Evolutionary conservation across 2,329 filamentous ascomycete species (phyloP), one percentile per base, ranked within the genome.

Genomic region (Stachybotrys chlorohalonatus): DNA sequence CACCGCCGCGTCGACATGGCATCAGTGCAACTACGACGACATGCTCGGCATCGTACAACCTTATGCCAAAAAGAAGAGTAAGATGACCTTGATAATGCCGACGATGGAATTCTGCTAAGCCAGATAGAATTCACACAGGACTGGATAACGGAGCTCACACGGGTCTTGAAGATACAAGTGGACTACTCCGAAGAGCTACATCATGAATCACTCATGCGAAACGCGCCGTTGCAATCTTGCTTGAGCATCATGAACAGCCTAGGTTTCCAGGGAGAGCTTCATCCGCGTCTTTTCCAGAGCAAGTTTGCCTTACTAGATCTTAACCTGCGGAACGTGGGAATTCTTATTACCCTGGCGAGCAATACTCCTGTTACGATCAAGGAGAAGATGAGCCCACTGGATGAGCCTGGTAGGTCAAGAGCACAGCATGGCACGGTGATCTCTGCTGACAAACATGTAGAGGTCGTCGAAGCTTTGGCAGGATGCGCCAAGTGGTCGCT

Each of bases 161-260:
- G 82, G 47, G 82, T 88, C 55, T 74, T 92, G 52, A 86, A 85
- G 58, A 78, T 89, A 32, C 83, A 85, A 52, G 82, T 92, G 51
- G 93, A 97, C 70, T 95, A 92, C 65, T 87, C 90, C 0, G 81
- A 89, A 51, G 89, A 95, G 57, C 75, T 82, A 1, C 80, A 83
- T 49, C 82, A 87, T 61, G 85, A 93, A 65, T 78, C 85, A 56
- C 74, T 95, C 39, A 81, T 94, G 59, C 78, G 85, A 56, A 92
- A 94, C 63, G 75, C 78, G 3, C 78, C 84, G 42, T 79, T 96
- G 49, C 87, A 90, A 57, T 79, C 89, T 54, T 89, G 85, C 55
- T 75, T 96, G 11, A 89, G 89, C 63, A 82, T 94, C 31, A 84
- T 95, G 65, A 86, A 89, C 55, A 85, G 89, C 53, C 74, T 96